A percentile compares a stretch with the other conserved stretches of the same genome.
phyloP scores from a whole-genome alignment of 1,284 basidiomycete genomes.

The Apiotrichum mycotoxinovorans region DNA sequence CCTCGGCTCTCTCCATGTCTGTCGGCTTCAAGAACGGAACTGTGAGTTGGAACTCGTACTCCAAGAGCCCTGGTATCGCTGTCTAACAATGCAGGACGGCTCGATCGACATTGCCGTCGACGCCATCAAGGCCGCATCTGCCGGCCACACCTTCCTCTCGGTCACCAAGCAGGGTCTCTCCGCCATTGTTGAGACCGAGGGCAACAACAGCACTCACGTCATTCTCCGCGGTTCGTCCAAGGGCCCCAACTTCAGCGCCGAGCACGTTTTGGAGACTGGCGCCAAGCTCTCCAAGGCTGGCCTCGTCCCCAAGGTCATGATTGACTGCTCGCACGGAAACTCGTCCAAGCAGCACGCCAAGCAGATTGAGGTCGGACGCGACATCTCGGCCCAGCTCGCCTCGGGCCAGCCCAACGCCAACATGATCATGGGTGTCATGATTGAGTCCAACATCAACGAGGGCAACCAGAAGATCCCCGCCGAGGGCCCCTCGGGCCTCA shows the following conservation, averaged over 20 bases:
- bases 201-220: slow-evolving; percentile 57
- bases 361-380: slow-evolving; percentile 56
- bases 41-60: slow-evolving; percentile 55
- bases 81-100: slow-evolving; percentile 50
- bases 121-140: slow-evolving; percentile 80
- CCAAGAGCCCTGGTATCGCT: slow-evolving; percentile 51
- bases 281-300: slow-evolving; percentile 75
- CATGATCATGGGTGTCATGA: slow-evolving; percentile 93
- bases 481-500: slow-evolving; percentile 69
- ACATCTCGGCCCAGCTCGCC: slow-evolving; percentile 63
- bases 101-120: slow-evolving; percentile 81
- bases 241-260: slow-evolving; percentile 78
- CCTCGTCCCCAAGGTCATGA: slow-evolving; percentile 78
- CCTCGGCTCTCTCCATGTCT: slow-evolving; percentile 83
- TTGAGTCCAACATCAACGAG: slow-evolving; percentile 90
- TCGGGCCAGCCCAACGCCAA: slow-evolving; percentile 62
- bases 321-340: slow-evolving; percentile 85
- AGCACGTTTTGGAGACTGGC: slow-evolving; percentile 72
- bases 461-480: slow-evolving; percentile 73
- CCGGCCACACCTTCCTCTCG: slow-evolving; percentile 85
- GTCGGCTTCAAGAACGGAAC: slow-evolving; percentile 68
- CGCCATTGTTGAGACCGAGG: slow-evolving; percentile 82
- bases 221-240: slow-evolving; percentile 82
- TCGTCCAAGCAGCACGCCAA: slow-evolving; percentile 59
- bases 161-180: slow-evolving; percentile 90